A percentile compares a stretch with the other conserved stretches of the same genome.
Conservation (phyloP, 768 basidiomycete species). For the Agrocybe pediades region DNA sequence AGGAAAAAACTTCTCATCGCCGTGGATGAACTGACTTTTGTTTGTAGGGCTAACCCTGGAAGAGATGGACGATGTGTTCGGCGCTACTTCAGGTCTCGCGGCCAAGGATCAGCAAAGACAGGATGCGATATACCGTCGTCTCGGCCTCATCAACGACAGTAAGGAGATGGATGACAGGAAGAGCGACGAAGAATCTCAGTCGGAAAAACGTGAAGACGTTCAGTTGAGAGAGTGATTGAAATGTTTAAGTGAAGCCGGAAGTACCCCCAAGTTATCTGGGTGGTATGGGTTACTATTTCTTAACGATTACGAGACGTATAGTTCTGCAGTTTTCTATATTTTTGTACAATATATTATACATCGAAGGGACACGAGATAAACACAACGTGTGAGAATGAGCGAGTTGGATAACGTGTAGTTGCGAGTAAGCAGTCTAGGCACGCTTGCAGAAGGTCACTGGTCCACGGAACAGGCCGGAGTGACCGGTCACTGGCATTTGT, state of each 20-base stretch:
- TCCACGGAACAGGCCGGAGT: conserved; percentile 33
- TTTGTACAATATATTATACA: too few relatives aligned
- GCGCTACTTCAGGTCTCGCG: conserved; percentile 53
- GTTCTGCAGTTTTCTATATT: too few relatives aligned
- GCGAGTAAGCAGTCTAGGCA: neutral
- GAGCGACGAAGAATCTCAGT: conserved; percentile 21
- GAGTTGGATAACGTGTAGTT: neutral
- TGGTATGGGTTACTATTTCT: too few relatives aligned
- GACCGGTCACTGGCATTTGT: conserved; percentile 14
- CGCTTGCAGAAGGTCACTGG: neutral
- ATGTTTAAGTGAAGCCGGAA: too few relatives aligned
- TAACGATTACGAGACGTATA: too few relatives aligned
- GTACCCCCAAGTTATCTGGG: too few relatives aligned
- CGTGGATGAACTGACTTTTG: neutral
- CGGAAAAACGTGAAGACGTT: neutral
- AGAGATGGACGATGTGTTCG: conserved; percentile 82
- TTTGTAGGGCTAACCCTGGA: conserved; percentile 58
- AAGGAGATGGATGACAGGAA: conserved; percentile 14
- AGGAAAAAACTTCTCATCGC: conserved; percentile 9
- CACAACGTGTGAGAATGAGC: too few relatives aligned
- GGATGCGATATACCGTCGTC: conserved; percentile 55
- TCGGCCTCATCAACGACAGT: conserved; percentile 50
- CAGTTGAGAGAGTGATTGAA: too few relatives aligned
- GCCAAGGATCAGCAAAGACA: conserved; percentile 54
- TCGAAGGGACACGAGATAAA: too few relatives aligned